Conservation (phyloP, 768 basidiomycete genomes). For the Roridomyces roridus region DNA sequence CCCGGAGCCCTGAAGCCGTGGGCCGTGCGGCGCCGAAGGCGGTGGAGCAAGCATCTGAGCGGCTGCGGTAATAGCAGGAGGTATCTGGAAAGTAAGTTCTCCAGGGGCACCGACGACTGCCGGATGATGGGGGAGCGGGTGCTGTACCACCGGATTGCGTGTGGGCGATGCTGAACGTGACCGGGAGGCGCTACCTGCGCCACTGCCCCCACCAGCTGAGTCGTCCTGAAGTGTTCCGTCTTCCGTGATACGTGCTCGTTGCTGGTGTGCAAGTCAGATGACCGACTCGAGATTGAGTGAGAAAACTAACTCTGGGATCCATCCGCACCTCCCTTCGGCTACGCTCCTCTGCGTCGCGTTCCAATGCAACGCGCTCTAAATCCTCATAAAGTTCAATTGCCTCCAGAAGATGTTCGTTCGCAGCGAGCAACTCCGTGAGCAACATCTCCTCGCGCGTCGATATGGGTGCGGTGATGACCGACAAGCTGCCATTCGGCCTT, state of each 20-base stretch:
- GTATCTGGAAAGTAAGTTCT: constrained; percentile 2
- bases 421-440: not conserved
- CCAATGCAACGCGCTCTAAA: constrained; percentile 6
- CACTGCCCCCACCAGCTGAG: constrained; percentile 24
- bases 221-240: constrained; percentile 39
- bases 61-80: not conserved
- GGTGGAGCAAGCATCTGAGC: constrained; percentile 61
- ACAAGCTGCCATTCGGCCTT: constrained; percentile 25
- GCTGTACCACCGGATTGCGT: not conserved
- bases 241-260: constrained; percentile 46
- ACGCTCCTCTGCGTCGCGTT: constrained; percentile 8
- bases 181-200: constrained; percentile 42
- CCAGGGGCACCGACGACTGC: not conserved
- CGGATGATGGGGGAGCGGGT: constrained; percentile 8
- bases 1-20: constrained; percentile 62
- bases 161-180: constrained; percentile 44
- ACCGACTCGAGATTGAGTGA: not conserved
- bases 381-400: constrained; percentile 13
- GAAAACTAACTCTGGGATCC: constrained; percentile 63
- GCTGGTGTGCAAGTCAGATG: constrained; percentile 18
- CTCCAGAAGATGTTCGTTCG: constrained; percentile 15
- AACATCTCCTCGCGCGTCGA: constrained; percentile 36
- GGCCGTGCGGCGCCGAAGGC: constrained; percentile 72
- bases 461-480: constrained; percentile 59
- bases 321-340: constrained; percentile 37